These are phyloP conservation scores for Mycena amicta DNA, from an alignment of 768 basidiomycete genomes.

Conservation along the genomic window DNA sequence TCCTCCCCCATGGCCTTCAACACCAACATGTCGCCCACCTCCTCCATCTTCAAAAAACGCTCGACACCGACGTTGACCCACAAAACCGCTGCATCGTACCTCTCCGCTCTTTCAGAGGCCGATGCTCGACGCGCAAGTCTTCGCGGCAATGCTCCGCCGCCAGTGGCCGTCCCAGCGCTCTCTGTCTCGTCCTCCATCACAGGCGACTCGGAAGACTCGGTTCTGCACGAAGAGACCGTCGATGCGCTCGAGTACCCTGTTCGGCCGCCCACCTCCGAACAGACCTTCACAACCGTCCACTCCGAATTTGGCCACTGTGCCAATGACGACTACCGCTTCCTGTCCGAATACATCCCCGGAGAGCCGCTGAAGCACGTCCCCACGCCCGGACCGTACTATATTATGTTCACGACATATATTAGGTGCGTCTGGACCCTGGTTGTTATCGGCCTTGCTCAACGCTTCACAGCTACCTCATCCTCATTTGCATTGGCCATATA, in stretches of 20 bases:
- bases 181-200: constrained; percentile 77
- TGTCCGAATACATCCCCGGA: constrained; percentile 60
- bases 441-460: not conserved
- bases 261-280: constrained; percentile 78
- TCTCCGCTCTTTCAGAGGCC: constrained; percentile 61
- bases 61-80: constrained; percentile 36
- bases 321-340: constrained; percentile 72
- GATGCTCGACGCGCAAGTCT: constrained; percentile 66
- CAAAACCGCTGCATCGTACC: constrained; percentile 59
- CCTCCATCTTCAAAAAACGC: constrained; percentile 54
- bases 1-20: constrained; percentile 54
- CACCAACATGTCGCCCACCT: constrained; percentile 39
- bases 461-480: constrained; percentile 75
- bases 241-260: constrained; percentile 59
- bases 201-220: constrained; percentile 66
- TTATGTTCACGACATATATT: constrained; percentile 89
- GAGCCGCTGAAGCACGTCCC: constrained; percentile 59
- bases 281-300: constrained; percentile 78
- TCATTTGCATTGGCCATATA: constrained; percentile 89
- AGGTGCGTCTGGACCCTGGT: constrained; percentile 5
- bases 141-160: constrained; percentile 39
- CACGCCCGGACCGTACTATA: constrained; percentile 90
- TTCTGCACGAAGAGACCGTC: constrained; percentile 59
- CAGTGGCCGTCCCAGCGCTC: constrained; percentile 68
- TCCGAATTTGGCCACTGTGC: constrained; percentile 92